Evolutionary conservation across 2,329 filamentous ascomycete genomes (phyloP).

Genomic region (Aspergillus bombycis): DNA sequence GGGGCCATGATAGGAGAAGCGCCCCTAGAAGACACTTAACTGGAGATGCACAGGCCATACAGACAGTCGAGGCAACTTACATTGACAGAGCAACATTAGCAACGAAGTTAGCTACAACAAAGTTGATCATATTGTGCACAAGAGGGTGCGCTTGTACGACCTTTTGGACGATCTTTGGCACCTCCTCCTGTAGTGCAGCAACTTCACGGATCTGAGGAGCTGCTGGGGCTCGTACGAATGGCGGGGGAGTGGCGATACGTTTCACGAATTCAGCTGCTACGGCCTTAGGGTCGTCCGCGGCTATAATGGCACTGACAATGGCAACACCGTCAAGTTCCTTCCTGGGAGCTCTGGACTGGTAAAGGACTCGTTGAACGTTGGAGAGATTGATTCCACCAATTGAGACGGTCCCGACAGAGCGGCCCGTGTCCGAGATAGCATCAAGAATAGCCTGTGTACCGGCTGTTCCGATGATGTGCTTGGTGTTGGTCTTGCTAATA

Average conservation of each 20-base stretch:
- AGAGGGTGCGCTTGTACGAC: constrained; percentile 70
- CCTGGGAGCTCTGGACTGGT: constrained; percentile 62
- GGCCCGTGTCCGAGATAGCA: constrained; percentile 55
- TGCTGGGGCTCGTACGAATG: constrained; percentile 36
- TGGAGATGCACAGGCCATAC: neutral
- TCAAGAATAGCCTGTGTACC: constrained; percentile 70
- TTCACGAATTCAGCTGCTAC: constrained; percentile 63
- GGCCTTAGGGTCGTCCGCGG: constrained; percentile 66
- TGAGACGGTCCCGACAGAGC: constrained; percentile 63
- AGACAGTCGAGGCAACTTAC: constrained; percentile 30
- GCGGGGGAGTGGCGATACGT: constrained; percentile 53
- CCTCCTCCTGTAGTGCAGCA: constrained; percentile 35
- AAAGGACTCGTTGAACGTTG: constrained; percentile 75
- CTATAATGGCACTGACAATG: constrained; percentile 86
- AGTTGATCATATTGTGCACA: constrained; percentile 96
- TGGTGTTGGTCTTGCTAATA: constrained; percentile 79
- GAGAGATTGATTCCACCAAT: constrained; percentile 84
- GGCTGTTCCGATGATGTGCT: constrained; percentile 74
- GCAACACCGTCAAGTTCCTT: constrained; percentile 79
- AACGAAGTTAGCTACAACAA: constrained; percentile 92
- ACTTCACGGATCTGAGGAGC: constrained; percentile 32
- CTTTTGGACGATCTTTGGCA: constrained; percentile 57
- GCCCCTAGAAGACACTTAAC: constrained; percentile 51
- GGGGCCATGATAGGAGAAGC: constrained; percentile 94
- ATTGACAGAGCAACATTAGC: constrained; percentile 86